Conservation (phyloP, 192 early-diverging fungal species). For the Linnemannia hyalina region DNA sequence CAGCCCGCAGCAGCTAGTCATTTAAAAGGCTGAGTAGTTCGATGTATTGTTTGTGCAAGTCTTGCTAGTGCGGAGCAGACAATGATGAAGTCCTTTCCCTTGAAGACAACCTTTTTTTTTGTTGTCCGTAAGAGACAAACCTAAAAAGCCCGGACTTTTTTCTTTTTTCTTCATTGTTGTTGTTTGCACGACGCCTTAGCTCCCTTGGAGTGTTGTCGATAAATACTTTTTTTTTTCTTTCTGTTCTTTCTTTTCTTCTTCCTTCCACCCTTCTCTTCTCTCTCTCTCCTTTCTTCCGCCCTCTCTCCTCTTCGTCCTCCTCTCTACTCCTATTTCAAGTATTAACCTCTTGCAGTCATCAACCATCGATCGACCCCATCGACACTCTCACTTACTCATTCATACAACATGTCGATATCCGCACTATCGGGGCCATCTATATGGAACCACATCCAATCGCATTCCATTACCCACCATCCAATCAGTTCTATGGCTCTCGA, state of each 20-base stretch:
- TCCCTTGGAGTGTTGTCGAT: not conserved
- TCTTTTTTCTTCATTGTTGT: not conserved
- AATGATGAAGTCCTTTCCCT: no score
- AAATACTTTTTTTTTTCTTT: no score
- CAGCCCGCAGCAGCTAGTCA: no score
- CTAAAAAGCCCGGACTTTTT: not conserved
- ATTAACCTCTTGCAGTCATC: not conserved
- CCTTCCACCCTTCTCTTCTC: not conserved
- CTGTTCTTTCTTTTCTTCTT: not conserved
- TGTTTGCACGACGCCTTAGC: not conserved
- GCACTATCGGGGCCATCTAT: constrained; percentile 8
- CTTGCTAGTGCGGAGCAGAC: no score
- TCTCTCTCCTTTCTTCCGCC: not conserved
- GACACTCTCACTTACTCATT: not conserved
- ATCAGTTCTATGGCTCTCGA: not conserved
- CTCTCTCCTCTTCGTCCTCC: not conserved
- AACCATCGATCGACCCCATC: not conserved
- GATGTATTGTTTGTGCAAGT: no score
- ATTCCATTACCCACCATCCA: not conserved
- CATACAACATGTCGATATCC: not conserved
- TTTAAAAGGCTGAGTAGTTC: no score
- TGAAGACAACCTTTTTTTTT: not conserved
- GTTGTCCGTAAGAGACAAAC: not conserved
- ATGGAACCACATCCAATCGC: constrained; percentile 11
- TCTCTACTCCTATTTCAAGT: no score